Evolutionary conservation across 352 stramenopile species (phyloP).

Genomic region (Bremia lactucae): DNA sequence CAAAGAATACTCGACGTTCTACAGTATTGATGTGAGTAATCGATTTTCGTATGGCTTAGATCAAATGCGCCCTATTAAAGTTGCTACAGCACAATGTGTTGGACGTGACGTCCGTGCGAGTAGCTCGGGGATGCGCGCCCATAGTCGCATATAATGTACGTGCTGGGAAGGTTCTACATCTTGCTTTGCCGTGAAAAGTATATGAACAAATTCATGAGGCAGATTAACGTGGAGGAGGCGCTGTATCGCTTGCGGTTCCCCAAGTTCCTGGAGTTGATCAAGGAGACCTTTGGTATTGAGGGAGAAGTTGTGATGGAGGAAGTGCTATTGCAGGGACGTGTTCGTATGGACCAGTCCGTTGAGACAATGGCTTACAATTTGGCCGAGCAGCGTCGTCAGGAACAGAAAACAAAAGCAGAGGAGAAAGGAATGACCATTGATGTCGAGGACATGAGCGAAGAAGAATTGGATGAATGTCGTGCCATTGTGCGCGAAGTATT

Average conservation of each 20-base stretch:
- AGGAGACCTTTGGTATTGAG: constrained; percentile 61
- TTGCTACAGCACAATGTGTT: constrained; percentile 83
- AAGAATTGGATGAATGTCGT: constrained; percentile 62
- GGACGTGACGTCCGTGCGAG: constrained; percentile 37
- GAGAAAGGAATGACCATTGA: constrained; percentile 4
- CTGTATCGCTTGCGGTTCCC: constrained; percentile 79
- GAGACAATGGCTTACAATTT: constrained; percentile 77
- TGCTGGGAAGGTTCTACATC: neutral
- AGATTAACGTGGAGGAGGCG: constrained; percentile 75
- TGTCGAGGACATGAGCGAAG: constrained; percentile 55
- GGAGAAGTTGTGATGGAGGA: constrained; percentile 85
- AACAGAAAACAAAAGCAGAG: constrained; percentile 16
- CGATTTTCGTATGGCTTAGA: constrained; percentile 12
- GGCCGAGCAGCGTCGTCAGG: constrained; percentile 42
- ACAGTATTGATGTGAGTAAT: neutral
- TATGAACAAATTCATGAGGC: too few species aligned
- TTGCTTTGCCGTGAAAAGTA: too few species aligned
- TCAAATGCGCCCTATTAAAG: constrained; percentile 79
- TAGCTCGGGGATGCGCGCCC: constrained; percentile 8
- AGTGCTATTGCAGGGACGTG: constrained; percentile 68
- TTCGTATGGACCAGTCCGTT: constrained; percentile 79
- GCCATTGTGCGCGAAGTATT: constrained; percentile 51
- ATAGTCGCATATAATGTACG: constrained; percentile 41
- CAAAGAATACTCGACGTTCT: neutral
- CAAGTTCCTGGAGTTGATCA: constrained; percentile 73